These are phyloP conservation scores for Hanseniaspora jakobsenii DNA, from an alignment of 805 yeast genomes.

Conservation along the genomic window DNA sequence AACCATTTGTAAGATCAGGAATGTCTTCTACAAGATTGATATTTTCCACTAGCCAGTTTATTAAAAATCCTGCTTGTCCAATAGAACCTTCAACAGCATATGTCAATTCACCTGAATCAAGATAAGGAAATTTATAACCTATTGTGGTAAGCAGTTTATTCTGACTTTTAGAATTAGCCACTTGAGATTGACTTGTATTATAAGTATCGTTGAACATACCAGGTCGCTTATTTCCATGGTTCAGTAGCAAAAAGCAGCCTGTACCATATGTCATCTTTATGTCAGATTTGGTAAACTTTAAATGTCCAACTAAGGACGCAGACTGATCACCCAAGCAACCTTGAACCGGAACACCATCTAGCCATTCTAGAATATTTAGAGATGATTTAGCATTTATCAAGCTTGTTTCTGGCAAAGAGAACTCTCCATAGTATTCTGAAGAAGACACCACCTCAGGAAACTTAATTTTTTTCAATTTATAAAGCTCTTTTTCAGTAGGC, in stretches of 20 bases:
- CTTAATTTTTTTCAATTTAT: background rate
- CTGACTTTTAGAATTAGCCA: too few species aligned
- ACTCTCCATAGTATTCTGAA: conserved; percentile 58
- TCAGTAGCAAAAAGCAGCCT: conserved; percentile 81
- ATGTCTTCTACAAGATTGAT: conserved; percentile 75
- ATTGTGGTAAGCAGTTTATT: conserved; percentile 83
- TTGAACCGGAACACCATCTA: conserved; percentile 55
- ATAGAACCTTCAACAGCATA: conserved; percentile 91
- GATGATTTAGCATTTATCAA: conserved; percentile 39
- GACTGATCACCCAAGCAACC: conserved; percentile 94
- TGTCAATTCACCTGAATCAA: conserved; percentile 41
- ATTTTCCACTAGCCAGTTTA: conserved; percentile 89
- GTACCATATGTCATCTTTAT: conserved; percentile 96
- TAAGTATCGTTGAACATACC: conserved; percentile 20
- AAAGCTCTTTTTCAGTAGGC: conserved; percentile 32
- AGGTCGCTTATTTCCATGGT: conserved; percentile 66
- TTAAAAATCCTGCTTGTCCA: conserved; percentile 89
- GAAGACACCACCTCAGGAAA: conserved; percentile 52
- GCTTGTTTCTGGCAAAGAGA: conserved; percentile 21
- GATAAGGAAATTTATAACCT: conserved; percentile 76
- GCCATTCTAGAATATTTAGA: conserved; percentile 22
- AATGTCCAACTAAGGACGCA: conserved; percentile 84
- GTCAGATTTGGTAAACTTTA: conserved; percentile 69
- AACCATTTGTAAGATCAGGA: conserved; percentile 81
- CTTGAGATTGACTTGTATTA: too few species aligned